Evolutionary conservation across 148 eudicot genomes (phyloP).

Genomic region (Limonium bicolor): DNA sequence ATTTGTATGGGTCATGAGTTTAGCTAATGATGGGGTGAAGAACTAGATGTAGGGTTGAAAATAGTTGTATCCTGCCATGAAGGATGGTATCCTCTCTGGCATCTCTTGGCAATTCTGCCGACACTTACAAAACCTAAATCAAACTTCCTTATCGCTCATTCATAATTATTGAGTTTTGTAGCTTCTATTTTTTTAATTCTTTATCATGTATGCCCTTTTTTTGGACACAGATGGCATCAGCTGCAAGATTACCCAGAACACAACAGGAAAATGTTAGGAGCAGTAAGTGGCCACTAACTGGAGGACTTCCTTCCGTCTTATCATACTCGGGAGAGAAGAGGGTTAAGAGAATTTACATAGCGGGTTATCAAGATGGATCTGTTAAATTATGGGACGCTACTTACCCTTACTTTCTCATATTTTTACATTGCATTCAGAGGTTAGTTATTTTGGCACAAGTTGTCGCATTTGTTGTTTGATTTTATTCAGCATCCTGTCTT

Average conservation of each 20-base stretch:
- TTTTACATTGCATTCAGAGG: slow-evolving; percentile 43
- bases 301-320: slow-evolving; percentile 60
- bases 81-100: no score
- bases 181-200: neutral
- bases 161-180: neutral
- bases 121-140: no score
- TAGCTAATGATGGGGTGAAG: no score
- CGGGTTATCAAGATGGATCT: slow-evolving; percentile 92
- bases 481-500: neutral
- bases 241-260: slow-evolving; percentile 19
- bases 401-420: slow-evolving; percentile 53
- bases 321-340: slow-evolving; percentile 26
- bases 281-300: slow-evolving; percentile 69
- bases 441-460: no score
- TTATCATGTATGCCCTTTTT: neutral
- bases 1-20: no score
- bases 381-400: slow-evolving; percentile 81
- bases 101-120: no score
- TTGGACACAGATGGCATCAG: slow-evolving; percentile 31
- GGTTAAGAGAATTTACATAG: slow-evolving; percentile 58
- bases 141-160: neutral
- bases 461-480: no score
- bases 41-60: no score
- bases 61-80: no score
- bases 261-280: slow-evolving; percentile 10